Evolutionary conservation across 2,329 filamentous ascomycete species (phyloP), one percentile per base, ranked within the genome.

Genomic region (Diaporthe helianthi): DNA sequence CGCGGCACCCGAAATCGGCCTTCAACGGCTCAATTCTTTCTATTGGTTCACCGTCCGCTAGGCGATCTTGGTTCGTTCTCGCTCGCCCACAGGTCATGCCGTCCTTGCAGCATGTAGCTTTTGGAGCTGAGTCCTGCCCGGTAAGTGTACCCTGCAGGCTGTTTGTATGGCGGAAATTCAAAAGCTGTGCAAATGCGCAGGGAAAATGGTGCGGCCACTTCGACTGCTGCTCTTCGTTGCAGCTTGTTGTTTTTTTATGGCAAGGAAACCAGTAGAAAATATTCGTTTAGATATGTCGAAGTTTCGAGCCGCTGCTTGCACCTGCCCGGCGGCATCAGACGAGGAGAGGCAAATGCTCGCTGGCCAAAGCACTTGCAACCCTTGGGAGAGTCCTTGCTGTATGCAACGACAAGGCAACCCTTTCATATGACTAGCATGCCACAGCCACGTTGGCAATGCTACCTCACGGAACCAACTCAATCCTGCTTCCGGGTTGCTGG

Each of bases 71-170:
- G 58, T 63, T 49, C 44, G 58, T 63, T 49, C 44, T 49, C 24
- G 44, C 29, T 36, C 29, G 44, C 58, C 10, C 1, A 17, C 58
- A 44, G 58, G 29, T 19, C n/a, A n/a, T 47, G 44, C 58, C 58
- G 58, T 49, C 41, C 41, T 36, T 63, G 41, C 58, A 63, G 58
- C n/a, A n/a, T n/a, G n/a, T 19, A 61, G 19, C 41, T 47, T 29
- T 19, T 12, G 24, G 29, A 22, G 3, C 1, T 33, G 55, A 33
- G 12, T 46, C 19, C 55, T 41, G 19, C 41, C 41, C 58, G 58
- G 41, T 24, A 22, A 41, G 15, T 13, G 26, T 33, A 47, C 55
- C 41, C 41, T n/a, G 41, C n/a, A n/a, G n/a, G n/a, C n/a, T n/a
- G n/a, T n/a, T n/a, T 22, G 55, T 22, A 13, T 26, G 13, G 41